Evolutionary conservation across 1,284 basidiomycete genomes (phyloP).

Genomic region (Trametes sp.): DNA sequence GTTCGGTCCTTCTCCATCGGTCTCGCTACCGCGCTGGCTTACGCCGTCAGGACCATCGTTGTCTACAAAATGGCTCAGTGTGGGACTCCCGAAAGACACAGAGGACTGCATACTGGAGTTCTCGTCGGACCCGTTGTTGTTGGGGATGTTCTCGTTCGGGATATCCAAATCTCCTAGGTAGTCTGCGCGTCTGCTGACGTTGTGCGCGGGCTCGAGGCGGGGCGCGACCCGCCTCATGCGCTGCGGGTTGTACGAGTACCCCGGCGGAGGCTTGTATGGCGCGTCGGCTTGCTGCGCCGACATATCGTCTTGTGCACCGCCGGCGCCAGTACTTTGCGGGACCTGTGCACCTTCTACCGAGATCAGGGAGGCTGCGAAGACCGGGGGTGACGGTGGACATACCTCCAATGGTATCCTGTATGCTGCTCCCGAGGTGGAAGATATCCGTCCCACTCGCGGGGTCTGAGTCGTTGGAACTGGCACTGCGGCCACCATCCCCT

Average conservation of each 20-base stretch:
- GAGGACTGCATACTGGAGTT: constrained; percentile 12
- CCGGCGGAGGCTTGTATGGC: not conserved
- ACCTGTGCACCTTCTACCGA: not conserved
- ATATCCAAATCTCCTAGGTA: not conserved
- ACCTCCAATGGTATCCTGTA: not conserved
- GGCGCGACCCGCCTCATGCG: constrained; percentile 8
- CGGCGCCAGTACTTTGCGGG: not conserved
- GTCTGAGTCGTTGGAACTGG: constrained; percentile 13
- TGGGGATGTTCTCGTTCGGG: not conserved
- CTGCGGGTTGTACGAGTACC: not conserved
- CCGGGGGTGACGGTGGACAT: not conserved
- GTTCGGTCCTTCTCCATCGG: constrained; percentile 8
- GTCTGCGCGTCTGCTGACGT: constrained; percentile 1
- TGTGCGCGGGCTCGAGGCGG: not conserved
- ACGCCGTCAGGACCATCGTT: constrained; percentile 20
- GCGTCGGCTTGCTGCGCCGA: not conserved
- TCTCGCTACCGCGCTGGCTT: constrained; percentile 17
- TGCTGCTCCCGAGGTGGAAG: not conserved
- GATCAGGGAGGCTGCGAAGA: not conserved
- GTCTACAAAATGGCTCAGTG: not conserved
- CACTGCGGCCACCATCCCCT: constrained; percentile 13
- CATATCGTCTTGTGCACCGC: no score
- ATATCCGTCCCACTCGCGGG: constrained; percentile 13
- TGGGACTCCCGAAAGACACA: not conserved
- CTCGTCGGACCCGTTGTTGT: constrained; percentile 2